Evolutionary conservation across 169 alveolate genomes (phyloP).

Genomic region (Babesia bovis): DNA sequence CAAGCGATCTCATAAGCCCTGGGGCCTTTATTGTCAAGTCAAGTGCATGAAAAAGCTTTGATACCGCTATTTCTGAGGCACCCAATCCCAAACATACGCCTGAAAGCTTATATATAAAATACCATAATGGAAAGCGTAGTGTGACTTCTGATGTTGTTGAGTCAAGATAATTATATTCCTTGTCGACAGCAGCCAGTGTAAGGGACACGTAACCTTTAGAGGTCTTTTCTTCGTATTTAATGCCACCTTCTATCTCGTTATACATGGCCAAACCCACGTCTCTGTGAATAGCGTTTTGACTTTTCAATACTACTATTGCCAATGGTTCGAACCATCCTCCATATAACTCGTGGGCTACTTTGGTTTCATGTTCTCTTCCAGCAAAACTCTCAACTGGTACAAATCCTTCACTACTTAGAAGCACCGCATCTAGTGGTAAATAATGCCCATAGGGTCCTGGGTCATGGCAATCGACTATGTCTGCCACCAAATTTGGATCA

Average conservation of each 20-base stretch:
- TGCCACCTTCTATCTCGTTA: not conserved
- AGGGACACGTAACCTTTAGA: not conserved
- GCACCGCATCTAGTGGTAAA: conserved; percentile 9
- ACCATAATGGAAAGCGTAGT: conserved; percentile 19
- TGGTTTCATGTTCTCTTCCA: not conserved
- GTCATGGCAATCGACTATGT: conserved; percentile 32
- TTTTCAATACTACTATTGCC: conserved; percentile 10
- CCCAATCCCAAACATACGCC: conserved; percentile 2
- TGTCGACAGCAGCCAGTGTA: not conserved
- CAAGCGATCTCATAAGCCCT: not conserved
- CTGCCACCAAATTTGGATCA: conserved; percentile 19
- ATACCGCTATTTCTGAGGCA: not conserved
- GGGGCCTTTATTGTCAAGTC: not conserved
- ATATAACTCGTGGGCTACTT: conserved; percentile 21
- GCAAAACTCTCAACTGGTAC: not conserved
- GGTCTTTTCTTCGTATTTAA: not conserved
- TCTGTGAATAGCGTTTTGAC: not conserved
- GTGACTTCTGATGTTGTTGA: not conserved
- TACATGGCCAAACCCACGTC: conserved; percentile 29
- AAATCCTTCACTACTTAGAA: conserved; percentile 12
- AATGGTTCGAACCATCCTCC: conserved; percentile 42
- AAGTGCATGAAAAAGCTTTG: not conserved
- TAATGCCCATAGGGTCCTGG: conserved; percentile 15
- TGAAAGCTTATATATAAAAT: conserved; percentile 2
- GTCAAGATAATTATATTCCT: conserved; percentile 29